Evolutionary conservation across 164 flowering plant genomes (phyloP), one percentile per base, ranked within the genome.

Genomic region (grape (Vitis vinifera)): DNA sequence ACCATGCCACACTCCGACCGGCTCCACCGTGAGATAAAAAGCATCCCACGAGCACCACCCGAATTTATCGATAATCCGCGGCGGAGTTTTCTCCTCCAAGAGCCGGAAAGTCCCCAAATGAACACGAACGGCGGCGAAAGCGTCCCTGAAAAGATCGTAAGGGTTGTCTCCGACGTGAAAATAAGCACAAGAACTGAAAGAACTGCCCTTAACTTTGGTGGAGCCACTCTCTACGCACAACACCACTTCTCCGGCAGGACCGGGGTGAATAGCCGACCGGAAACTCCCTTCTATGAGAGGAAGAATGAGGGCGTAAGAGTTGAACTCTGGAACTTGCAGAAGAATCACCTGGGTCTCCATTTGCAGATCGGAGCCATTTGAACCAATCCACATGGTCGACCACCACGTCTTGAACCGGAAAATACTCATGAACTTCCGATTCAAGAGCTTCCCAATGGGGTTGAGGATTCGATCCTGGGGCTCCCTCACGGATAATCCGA

Each of bases 371-470:
- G 59, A 56, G 19, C 59, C 59, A 15, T 56, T 56, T 17, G 59
- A 56, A 5, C 72, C 65, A 1, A 69, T 61, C 65, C 72, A 69
- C 65, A 60, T 60, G 2, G 72, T 69, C 5, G 72, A 60, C 65
- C 72, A 68, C 72, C 72, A 69, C 2, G 66, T 61, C 58, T 69
- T 69, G 59, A 69, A 69, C 52, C 72, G 15, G 66, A 69, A 69
- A 31, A 69, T 61, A 27, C 72, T 69, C 47, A 69, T 14, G 66
- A 69, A 69, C 8, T 52, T 52, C 6, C 59, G 8, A 10, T 30
- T 59, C 0, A 14, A 8, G 66, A 69, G 51, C 29, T 12, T 69
- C 10, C 66, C 72, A 0, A 52, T n/a, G 4, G 72, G 16, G 59
- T 62, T 62, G 55, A 51, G 27, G 51, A 55, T 15, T 55, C 59